These are phyloP conservation scores for Boletellus emodensis DNA, from an alignment of 768 basidiomycete species.

Conservation along the genomic window DNA sequence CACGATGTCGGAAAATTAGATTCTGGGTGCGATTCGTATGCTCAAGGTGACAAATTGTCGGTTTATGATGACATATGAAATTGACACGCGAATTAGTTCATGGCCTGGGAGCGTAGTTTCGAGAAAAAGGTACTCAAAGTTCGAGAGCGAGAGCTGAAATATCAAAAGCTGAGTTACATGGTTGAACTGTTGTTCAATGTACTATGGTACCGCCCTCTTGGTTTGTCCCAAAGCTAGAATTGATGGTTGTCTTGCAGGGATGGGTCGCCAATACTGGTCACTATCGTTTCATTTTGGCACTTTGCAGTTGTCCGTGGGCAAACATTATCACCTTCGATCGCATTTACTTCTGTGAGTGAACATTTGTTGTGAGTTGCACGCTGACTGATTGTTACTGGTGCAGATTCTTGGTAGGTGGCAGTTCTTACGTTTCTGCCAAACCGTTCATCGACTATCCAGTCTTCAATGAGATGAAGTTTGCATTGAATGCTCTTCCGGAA, in stretches of 20 bases:
- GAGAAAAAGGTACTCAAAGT: conserved; percentile 70
- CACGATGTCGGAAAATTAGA: conserved; percentile 31
- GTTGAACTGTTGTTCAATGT: conserved; percentile 69
- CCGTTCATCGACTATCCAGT: conserved; percentile 39
- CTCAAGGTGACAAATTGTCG: conserved; percentile 49
- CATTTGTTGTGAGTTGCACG: background rate
- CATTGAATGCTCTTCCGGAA: conserved; percentile 83
- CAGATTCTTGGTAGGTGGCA: conserved; percentile 40
- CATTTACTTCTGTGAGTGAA: conserved; percentile 64
- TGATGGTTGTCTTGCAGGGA: conserved; percentile 27
- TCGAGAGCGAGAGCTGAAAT: conserved; percentile 77
- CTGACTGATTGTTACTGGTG: background rate
- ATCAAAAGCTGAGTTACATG: conserved; percentile 80
- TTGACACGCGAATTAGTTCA: conserved; percentile 52
- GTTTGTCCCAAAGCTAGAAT: background rate
- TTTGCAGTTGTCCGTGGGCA: conserved; percentile 70
- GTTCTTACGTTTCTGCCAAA: background rate
- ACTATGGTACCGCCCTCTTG: conserved; percentile 41
- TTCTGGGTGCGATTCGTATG: conserved; percentile 87
- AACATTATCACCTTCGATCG: conserved; percentile 74
- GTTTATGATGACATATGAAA: background rate
- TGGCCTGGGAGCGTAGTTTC: conserved; percentile 93
- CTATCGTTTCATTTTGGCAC: conserved; percentile 62
- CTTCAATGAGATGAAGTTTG: conserved; percentile 85
- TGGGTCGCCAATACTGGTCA: conserved; percentile 53